A percentile compares a stretch with the other conserved stretches of the same genome.
Evolutionary conservation across 768 basidiomycete genomes (phyloP).

Genomic region (Kwoniella shandongensis): DNA sequence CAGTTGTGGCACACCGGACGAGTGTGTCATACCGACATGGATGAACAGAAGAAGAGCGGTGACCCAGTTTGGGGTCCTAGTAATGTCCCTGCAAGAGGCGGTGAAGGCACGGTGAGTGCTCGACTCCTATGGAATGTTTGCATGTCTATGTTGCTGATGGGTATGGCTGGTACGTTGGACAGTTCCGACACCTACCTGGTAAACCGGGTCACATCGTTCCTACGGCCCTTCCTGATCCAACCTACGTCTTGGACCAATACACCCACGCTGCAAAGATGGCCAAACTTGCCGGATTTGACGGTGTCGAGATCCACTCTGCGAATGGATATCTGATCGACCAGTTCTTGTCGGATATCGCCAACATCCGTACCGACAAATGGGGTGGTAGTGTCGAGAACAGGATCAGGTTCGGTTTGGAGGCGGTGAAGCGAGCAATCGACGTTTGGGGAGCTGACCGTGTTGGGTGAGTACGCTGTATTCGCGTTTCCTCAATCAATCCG

Average conservation of each 20-base stretch:
- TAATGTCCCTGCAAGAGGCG: slow-evolving; percentile 9
- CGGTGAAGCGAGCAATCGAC: slow-evolving; percentile 5
- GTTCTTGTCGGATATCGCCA: slow-evolving; percentile 63
- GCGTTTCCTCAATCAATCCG: neutral
- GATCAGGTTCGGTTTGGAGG: slow-evolving; percentile 61
- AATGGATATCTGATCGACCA: slow-evolving; percentile 59
- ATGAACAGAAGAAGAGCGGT: neutral
- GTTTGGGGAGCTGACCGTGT: slow-evolving; percentile 18
- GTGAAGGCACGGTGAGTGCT: slow-evolving; percentile 7
- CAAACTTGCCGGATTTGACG: slow-evolving; percentile 68
- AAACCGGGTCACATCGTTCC: slow-evolving; percentile 4
- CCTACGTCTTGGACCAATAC: slow-evolving; percentile 47
- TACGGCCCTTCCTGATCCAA: slow-evolving; percentile 5
- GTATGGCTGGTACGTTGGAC: neutral
- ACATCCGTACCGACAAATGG: slow-evolving; percentile 65
- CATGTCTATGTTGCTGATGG: neutral
- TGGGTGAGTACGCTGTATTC: slow-evolving; percentile 10
- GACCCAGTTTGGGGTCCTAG: neutral
- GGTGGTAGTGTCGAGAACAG: slow-evolving; percentile 68
- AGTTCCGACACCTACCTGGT: slow-evolving; percentile 9
- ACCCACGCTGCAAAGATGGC: slow-evolving; percentile 63
- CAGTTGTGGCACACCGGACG: slow-evolving; percentile 6
- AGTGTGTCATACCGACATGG: slow-evolving; percentile 3
- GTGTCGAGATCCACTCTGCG: slow-evolving; percentile 58
- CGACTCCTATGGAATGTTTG: too few species aligned